A percentile compares a stretch with the other conserved stretches of the same genome.
These are phyloP conservation scores for Schwanniomyces occidentalis DNA, from an alignment of 805 yeast species.

Conservation along the genomic window DNA sequence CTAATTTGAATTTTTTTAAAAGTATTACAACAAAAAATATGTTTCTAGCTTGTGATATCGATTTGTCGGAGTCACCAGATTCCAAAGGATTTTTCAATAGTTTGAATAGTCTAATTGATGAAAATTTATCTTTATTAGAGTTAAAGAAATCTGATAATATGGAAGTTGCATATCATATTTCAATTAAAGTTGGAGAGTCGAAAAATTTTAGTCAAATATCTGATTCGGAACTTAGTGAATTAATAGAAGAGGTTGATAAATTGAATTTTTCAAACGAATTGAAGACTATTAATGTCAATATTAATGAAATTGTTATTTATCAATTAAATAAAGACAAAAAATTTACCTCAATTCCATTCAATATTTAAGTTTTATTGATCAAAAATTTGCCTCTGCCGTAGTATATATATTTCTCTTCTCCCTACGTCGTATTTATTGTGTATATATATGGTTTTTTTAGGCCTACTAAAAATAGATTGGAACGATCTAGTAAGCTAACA, in stretches of 20 bases:
- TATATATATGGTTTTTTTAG: too few species aligned
- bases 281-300: slow-evolving; percentile 1
- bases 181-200: slow-evolving; percentile 9
- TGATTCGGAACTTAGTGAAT: slow-evolving; percentile 2
- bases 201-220: slow-evolving; percentile 5
- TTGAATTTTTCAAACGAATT: slow-evolving; percentile 6
- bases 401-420: too few species aligned
- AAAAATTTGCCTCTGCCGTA: too few species aligned
- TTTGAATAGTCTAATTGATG: slow-evolving; percentile 3
- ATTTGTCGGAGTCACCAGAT: background rate
- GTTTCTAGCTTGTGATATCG: slow-evolving; percentile 7
- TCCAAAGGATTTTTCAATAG: slow-evolving; percentile 4
- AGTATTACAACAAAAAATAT: slow-evolving; percentile 8
- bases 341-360: slow-evolving; percentile 7
- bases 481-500: too few species aligned
- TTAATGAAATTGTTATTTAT: slow-evolving; percentile 6
- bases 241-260: slow-evolving; percentile 2
- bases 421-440: too few species aligned
- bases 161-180: slow-evolving; percentile 6
- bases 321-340: slow-evolving; percentile 5
- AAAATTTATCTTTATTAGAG: slow-evolving; percentile 8
- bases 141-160: background rate
- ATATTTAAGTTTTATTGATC: too few species aligned
- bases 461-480: too few species aligned
- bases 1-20: slow-evolving; percentile 6